These are phyloP conservation scores for Ogataea pignaliae DNA, from an alignment of 805 yeast genomes.

Conservation along the genomic window DNA sequence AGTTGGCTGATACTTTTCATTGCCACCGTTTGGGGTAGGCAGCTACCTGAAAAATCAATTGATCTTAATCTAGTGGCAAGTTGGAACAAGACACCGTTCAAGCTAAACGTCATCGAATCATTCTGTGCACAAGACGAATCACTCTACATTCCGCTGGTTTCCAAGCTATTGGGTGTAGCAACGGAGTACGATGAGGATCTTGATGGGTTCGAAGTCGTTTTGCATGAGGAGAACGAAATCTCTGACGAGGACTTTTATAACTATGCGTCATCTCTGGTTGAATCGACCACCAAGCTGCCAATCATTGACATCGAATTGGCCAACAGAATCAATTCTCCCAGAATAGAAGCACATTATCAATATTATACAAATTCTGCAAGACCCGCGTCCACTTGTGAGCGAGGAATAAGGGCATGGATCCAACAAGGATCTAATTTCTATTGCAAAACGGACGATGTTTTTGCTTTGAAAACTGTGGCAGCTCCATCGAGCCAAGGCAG, in stretches of 20 bases:
- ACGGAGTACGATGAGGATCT: constrained; percentile 24
- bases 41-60: constrained; percentile 12
- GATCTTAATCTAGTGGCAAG: constrained; percentile 32
- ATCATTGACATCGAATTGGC: constrained; percentile 42
- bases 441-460: constrained; percentile 69
- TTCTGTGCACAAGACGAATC: constrained; percentile 32
- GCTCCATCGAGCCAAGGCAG: constrained; percentile 5
- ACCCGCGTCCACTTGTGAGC: constrained; percentile 23
- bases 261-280: constrained; percentile 15
- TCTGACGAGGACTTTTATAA: constrained; percentile 26
- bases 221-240: constrained; percentile 14
- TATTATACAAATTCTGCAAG: constrained; percentile 37
- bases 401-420: constrained; percentile 40
- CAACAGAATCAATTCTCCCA: constrained; percentile 50
- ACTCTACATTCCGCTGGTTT: constrained; percentile 32
- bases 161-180: constrained; percentile 24
- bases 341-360: constrained; percentile 59
- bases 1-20: no score
- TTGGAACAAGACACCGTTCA: constrained; percentile 40
- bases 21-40: no score
- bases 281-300: constrained; percentile 5
- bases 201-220: constrained; percentile 26
- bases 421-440: constrained; percentile 47
- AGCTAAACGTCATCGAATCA: constrained; percentile 39
- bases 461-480: constrained; percentile 65